Evolutionary conservation across 2,329 filamentous ascomycete species (phyloP), one percentile per base, ranked within the genome.

Genomic region (Fusarium sp.): DNA sequence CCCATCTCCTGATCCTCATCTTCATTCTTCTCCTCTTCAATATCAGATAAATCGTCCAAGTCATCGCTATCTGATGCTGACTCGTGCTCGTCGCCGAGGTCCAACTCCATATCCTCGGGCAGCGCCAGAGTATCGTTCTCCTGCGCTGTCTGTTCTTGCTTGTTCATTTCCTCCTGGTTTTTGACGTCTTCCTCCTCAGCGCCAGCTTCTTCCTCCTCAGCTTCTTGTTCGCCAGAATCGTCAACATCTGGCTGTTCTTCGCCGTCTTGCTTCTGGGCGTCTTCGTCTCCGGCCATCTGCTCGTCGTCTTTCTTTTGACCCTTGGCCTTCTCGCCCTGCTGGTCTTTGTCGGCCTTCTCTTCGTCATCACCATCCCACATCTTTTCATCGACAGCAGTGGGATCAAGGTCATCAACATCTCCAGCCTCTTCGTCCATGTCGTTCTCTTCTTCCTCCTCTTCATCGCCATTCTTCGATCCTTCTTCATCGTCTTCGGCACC

Each of bases 331-430:
- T 94, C 89, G 8, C 89, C 90, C 75, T 93, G 85, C 75, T 93
- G 92, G 46, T 98, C 92, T 72, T 96, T 96, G 49, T 95, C 92
- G 3, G 92, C 90, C 49, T 94, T 89, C 46, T 94, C 87, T 45
- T 93, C 90, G 55, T 91, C 90, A 47, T 90, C 90, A 41, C 94
- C 94, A 80, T 99, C 94, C 96, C 96, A 99, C 88, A 98, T 94
- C 84, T 98, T 99, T 82, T 99, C 97, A 77, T 99, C 97, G 2
- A 98, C 92, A 21, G 95, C 93, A 18, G 90, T 92, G 14, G 93
- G 91, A 73, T 97, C 95, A 43, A 97, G 84, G 74, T 97, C 93
- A 81, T 98, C 93, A 13, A 98, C 94, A 74, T 94, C 92, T 2
- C 94, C 96, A 7, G 92, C 88, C 80, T 98, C 93, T 74, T 97